These are phyloP conservation scores for Puccinia brachypodii DNA, from an alignment of 1,284 basidiomycete genomes.

Conservation along the genomic window DNA sequence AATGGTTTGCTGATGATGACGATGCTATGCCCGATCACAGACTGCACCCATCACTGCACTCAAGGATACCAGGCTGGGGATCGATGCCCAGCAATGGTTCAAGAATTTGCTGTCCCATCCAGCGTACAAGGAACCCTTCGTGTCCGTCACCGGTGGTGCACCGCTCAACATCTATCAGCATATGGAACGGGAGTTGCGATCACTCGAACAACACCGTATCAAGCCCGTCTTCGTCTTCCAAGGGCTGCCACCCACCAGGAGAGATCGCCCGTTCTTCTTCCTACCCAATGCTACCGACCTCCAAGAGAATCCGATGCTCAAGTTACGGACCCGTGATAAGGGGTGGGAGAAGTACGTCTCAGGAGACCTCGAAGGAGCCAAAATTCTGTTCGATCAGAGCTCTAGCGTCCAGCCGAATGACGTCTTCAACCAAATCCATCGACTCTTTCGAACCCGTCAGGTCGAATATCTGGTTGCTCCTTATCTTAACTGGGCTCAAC, in stretches of 20 bases:
- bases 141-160: conserved; percentile 89
- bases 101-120: conserved; percentile 74
- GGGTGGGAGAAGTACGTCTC: conserved; percentile 49
- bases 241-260: conserved; percentile 64
- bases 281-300: conserved; percentile 46
- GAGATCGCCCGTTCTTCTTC: conserved; percentile 48
- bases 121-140: conserved; percentile 76
- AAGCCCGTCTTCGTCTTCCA: conserved; percentile 98
- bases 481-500: conserved; percentile 90
- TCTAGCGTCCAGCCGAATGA: conserved; percentile 61
- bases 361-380: conserved; percentile 48
- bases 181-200: conserved; percentile 86
- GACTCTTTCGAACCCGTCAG: conserved; percentile 89
- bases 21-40: conserved; percentile 58
- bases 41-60: conserved; percentile 78
- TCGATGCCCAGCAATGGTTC: conserved; percentile 92
- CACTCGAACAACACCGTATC: conserved; percentile 84
- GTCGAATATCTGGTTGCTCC: conserved; percentile 96
- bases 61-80: conserved; percentile 89
- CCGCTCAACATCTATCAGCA: conserved; percentile 62
- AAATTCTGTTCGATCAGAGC: conserved; percentile 36
- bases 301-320: conserved; percentile 41
- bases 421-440: conserved; percentile 83
- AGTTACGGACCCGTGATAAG: conserved; percentile 48
- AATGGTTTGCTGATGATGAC: neutral